Conservation (phyloP, 208 protist genomes). For the Trypanosoma vivax region DNA sequence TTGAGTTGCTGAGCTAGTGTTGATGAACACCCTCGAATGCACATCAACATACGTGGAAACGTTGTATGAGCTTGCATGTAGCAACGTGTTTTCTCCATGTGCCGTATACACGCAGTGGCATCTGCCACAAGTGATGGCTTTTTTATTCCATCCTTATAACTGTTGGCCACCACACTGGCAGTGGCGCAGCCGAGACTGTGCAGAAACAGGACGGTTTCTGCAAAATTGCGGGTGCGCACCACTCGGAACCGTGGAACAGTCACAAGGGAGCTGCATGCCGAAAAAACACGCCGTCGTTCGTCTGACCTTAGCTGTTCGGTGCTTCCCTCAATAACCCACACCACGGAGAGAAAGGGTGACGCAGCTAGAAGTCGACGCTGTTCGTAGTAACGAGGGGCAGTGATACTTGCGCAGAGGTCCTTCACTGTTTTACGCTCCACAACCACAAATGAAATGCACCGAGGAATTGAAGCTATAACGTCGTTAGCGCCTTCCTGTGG, state of each 20-base stretch:
- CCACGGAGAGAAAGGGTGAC: constrained; percentile 41
- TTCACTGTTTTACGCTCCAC: constrained; percentile 78
- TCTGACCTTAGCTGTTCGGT: constrained; percentile 9
- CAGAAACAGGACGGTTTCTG: constrained; percentile 9
- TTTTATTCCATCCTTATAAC: not conserved
- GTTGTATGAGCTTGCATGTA: constrained; percentile 45
- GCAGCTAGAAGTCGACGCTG: constrained; percentile 56
- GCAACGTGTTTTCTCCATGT: constrained; percentile 23
- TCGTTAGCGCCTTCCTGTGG: not conserved
- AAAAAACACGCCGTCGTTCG: constrained; percentile 12
- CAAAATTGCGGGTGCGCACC: constrained; percentile 11
- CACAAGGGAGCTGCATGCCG: constrained; percentile 13
- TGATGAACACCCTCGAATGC: constrained; percentile 60
- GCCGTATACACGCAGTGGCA: constrained; percentile 13
- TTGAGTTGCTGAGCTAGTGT: constrained; percentile 35
- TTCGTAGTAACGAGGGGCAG: constrained; percentile 51
- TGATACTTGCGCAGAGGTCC: constrained; percentile 67
- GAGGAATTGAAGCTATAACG: not conserved
- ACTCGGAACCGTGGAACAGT: constrained; percentile 9
- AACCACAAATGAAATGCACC: constrained; percentile 39
- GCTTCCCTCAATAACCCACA: constrained; percentile 73
- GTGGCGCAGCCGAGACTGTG: not conserved
- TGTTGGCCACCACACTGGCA: not conserved
- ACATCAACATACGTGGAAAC: constrained; percentile 71
- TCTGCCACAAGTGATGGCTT: not conserved